Conservation (phyloP, 768 basidiomycete genomes). For the Epithele typhae region DNA sequence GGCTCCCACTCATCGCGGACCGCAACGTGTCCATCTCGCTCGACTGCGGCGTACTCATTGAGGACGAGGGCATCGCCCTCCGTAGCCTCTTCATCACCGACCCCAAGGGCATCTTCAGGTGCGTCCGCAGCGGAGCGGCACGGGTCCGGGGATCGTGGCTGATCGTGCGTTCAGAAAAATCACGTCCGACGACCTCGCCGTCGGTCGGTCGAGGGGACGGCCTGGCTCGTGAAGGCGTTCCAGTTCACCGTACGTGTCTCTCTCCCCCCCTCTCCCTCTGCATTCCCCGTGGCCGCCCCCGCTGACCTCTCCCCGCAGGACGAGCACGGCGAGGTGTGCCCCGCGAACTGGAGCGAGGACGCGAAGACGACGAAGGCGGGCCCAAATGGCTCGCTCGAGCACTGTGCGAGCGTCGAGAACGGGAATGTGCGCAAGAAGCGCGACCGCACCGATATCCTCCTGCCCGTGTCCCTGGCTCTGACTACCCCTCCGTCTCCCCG, state of each 20-base stretch:
- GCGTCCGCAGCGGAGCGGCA: no score
- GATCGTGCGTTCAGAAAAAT: slow-evolving; percentile 50
- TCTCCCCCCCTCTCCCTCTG: no score
- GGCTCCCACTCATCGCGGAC: slow-evolving; percentile 81
- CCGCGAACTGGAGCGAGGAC: slow-evolving; percentile 85
- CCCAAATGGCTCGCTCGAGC: slow-evolving; percentile 67
- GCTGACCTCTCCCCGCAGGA: slow-evolving; percentile 46
- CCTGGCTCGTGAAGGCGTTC: slow-evolving; percentile 91
- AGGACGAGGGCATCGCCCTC: slow-evolving; percentile 84
- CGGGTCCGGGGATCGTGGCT: no score
- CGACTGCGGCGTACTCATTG: slow-evolving; percentile 85
- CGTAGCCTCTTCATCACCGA: slow-evolving; percentile 87
- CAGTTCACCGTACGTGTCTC: slow-evolving; percentile 66
- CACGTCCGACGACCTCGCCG: slow-evolving; percentile 88
- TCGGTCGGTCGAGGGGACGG: slow-evolving; percentile 93
- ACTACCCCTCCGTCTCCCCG: no score
- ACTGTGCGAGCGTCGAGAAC: slow-evolving; percentile 47
- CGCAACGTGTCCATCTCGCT: slow-evolving; percentile 73
- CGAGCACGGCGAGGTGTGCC: slow-evolving; percentile 89
- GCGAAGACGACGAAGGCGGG: slow-evolving; percentile 79
- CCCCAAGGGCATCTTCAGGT: slow-evolving; percentile 74
- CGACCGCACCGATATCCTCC: slow-evolving; percentile 38
- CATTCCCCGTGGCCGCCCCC: not conserved
- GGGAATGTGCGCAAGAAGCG: slow-evolving; percentile 50
- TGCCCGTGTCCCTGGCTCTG: slow-evolving; percentile 11